A percentile compares a stretch with the other conserved stretches of the same genome.
Evolutionary conservation across 2,329 filamentous ascomycete species (phyloP).

Genomic region (Lecanicillium sp.): DNA sequence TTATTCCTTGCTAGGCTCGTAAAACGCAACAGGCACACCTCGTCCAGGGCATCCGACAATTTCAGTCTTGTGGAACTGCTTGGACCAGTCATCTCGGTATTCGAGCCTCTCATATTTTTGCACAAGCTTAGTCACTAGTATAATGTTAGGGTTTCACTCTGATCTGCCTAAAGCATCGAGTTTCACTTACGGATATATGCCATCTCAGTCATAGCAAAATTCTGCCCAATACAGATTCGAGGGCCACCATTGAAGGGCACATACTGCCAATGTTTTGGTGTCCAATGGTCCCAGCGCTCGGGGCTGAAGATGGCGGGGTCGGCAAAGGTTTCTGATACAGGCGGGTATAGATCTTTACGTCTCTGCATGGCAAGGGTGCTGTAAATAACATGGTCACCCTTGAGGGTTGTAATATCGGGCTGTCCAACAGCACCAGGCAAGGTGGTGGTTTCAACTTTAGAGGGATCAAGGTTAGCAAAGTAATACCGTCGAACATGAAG

Average conservation of each 20-base stretch:
- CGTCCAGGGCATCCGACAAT: slow-evolving; percentile 35
- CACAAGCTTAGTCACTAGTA: slow-evolving; percentile 39
- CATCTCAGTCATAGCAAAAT: slow-evolving; percentile 75
- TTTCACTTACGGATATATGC: slow-evolving; percentile 8
- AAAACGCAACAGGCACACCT: slow-evolving; percentile 32
- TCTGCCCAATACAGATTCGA: slow-evolving; percentile 69
- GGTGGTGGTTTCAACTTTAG: slow-evolving; percentile 32
- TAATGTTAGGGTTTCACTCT: not conserved
- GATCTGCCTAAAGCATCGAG: too few relatives aligned
- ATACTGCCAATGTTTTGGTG: slow-evolving; percentile 62
- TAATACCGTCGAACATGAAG: too few relatives aligned
- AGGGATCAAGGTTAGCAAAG: not conserved
- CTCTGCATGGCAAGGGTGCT: slow-evolving; percentile 67
- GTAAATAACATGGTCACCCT: slow-evolving; percentile 60
- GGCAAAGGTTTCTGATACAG: slow-evolving; percentile 34
- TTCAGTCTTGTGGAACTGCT: slow-evolving; percentile 36
- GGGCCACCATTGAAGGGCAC: slow-evolving; percentile 71
- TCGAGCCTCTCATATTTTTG: slow-evolving; percentile 52
- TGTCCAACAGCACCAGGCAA: slow-evolving; percentile 65
- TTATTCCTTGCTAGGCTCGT: slow-evolving; percentile 14
- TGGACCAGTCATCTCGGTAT: slow-evolving; percentile 36
- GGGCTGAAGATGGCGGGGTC: slow-evolving; percentile 50
- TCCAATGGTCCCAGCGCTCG: slow-evolving; percentile 58
- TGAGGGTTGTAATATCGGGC: slow-evolving; percentile 57
- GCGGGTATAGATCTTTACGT: slow-evolving; percentile 53